Evolutionary conservation across 2,329 filamentous ascomycete genomes (phyloP).

Genomic region (Sporothrix brasiliensis): DNA sequence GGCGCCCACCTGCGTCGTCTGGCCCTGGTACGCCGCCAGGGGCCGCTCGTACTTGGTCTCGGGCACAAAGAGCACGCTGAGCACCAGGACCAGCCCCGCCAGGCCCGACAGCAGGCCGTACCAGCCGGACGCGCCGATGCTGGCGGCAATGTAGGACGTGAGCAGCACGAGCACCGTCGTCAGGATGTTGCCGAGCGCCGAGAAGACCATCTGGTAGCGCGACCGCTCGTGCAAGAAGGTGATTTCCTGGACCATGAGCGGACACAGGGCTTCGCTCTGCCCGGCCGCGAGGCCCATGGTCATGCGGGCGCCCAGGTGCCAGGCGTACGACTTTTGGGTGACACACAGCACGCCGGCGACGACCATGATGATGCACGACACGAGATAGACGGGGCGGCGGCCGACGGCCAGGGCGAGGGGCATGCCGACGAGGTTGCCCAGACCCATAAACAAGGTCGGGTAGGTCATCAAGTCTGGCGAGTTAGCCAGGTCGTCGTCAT

Average conservation of each 20-base stretch:
- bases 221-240: not conserved
- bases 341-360: not conserved
- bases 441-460: not conserved
- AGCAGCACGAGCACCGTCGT: not conserved
- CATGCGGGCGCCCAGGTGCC: constrained; percentile 12
- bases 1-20: not conserved
- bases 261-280: not conserved
- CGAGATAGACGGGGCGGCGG: not conserved
- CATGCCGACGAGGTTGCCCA: constrained; percentile 10
- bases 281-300: not conserved
- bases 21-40: constrained; percentile 3
- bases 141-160: constrained; percentile 13
- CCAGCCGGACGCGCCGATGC: not conserved
- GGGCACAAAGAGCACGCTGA: not conserved
- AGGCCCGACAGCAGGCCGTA: not conserved
- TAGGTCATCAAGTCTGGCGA: not conserved
- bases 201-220: constrained; percentile 16
- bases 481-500: not conserved
- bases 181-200: not conserved
- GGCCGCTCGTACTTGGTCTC: constrained; percentile 11
- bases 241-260: not conserved
- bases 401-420: constrained; percentile 1
- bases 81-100: not conserved
- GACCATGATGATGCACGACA: not conserved
- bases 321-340: constrained; percentile 4